A percentile compares a stretch with the other conserved stretches of the same genome.
Conservation (phyloP, 2,329 filamentous ascomycete species). For the Neurospora sp. region DNA sequence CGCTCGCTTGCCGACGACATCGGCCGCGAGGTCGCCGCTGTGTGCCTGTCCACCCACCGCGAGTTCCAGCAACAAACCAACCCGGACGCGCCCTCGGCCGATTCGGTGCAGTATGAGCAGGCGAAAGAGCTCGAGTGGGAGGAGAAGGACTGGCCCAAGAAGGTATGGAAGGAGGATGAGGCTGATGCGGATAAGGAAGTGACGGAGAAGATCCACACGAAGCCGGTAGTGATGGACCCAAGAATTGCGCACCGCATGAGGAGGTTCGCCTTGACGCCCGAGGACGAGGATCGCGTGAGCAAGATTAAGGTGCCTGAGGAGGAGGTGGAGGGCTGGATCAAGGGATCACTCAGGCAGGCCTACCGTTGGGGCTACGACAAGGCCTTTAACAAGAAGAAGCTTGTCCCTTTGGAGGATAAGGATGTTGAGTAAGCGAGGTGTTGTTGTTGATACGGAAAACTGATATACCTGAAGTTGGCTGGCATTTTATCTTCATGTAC, state of each 20-base stretch:
- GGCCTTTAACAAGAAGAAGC: constrained; percentile 30
- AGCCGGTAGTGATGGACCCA: constrained; percentile 64
- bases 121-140: constrained; percentile 47
- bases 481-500: not conserved
- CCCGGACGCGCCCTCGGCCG: constrained; percentile 17
- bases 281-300: constrained; percentile 59
- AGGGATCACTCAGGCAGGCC: constrained; percentile 45
- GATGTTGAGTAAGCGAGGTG: constrained; percentile 11
- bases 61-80: constrained; percentile 36
- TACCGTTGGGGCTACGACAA: constrained; percentile 40
- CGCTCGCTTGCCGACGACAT: constrained; percentile 79
- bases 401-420: constrained; percentile 19
- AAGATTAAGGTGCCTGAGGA: constrained; percentile 55
- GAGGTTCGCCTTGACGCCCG: constrained; percentile 58
- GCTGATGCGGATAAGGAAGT: constrained; percentile 24
- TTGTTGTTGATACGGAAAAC: not conserved
- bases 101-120: constrained; percentile 43
- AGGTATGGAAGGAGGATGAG: constrained; percentile 31
- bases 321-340: constrained; percentile 61
- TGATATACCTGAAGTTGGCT: not conserved
- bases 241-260: constrained; percentile 73
- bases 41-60: constrained; percentile 56
- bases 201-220: constrained; percentile 65
- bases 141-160: constrained; percentile 30
- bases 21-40: constrained; percentile 77